Percentiles rank a stretch among this genome's conserved stretches.
These are phyloP conservation scores for Kurtzmaniella quercitrusa DNA, from an alignment of 1,139 yeast genomes.

Conservation along the genomic window DNA sequence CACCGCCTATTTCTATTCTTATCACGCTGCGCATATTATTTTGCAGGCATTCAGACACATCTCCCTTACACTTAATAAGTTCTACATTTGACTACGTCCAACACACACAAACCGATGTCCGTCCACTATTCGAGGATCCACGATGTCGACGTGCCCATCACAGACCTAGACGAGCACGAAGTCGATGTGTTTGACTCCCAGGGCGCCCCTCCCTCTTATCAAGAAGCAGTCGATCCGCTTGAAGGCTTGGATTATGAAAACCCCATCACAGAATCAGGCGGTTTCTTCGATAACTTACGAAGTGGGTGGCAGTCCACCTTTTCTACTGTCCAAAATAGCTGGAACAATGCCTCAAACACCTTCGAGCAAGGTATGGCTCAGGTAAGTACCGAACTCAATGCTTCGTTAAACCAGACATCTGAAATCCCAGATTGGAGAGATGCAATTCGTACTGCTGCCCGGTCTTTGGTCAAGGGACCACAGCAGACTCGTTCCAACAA, in stretches of 20 bases:
- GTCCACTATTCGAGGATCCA: conserved; percentile 20
- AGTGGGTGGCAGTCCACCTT: conserved; percentile 2
- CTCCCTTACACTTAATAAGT: neutral
- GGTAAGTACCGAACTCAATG: neutral
- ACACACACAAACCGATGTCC: no score
- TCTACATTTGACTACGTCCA: no score
- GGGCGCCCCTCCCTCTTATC: conserved; percentile 12
- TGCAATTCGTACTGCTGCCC: conserved; percentile 2
- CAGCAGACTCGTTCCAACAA: conserved; percentile 4
- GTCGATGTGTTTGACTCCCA: conserved; percentile 30
- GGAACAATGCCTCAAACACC: neutral
- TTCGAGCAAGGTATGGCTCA: neutral
- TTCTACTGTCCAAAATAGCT: conserved; percentile 5
- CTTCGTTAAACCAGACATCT: no score
- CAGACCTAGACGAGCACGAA: conserved; percentile 51
- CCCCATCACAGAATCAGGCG: neutral
- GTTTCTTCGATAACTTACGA: conserved; percentile 5
- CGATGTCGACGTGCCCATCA: conserved; percentile 53
- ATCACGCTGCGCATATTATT: neutral
- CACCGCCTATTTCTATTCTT: no score
- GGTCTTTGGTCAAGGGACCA: neutral
- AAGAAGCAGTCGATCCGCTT: conserved; percentile 16
- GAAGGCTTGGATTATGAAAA: conserved; percentile 22
- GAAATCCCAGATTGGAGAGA: conserved; percentile 9
- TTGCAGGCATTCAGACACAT: no score